These are phyloP conservation scores for Arthrobotrys musiformis DNA, from an alignment of 2,329 filamentous ascomycete species.

Conservation along the genomic window DNA sequence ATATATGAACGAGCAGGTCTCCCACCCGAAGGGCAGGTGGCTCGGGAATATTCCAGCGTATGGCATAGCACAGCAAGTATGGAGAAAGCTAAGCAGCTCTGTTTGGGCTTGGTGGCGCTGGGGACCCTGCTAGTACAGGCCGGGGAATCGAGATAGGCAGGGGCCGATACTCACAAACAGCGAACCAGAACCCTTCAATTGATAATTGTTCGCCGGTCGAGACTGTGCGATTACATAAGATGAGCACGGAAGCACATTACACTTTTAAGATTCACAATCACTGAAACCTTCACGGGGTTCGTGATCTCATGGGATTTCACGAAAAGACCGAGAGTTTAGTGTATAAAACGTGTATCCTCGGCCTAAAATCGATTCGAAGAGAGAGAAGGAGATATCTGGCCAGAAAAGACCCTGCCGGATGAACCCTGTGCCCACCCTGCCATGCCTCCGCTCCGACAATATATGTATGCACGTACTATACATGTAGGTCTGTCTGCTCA, in stretches of 20 bases:
- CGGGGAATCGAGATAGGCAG: slow-evolving; percentile 41
- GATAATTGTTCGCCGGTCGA: slow-evolving; percentile 46
- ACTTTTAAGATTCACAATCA: neutral
- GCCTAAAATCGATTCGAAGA: neutral
- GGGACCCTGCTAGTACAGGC: slow-evolving; percentile 23
- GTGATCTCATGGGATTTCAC: neutral
- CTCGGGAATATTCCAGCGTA: slow-evolving; percentile 52
- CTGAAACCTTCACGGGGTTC: too few relatives aligned
- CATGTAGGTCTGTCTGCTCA: too few relatives aligned
- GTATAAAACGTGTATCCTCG: too few relatives aligned
- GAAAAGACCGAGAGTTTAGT: too few relatives aligned
- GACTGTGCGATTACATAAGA: slow-evolving; percentile 39
- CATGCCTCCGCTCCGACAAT: neutral
- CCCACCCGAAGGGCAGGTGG: slow-evolving; percentile 47
- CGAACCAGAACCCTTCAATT: slow-evolving; percentile 41
- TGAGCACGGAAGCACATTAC: neutral
- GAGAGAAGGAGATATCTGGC: neutral
- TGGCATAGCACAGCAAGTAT: neutral
- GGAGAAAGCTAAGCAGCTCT: slow-evolving; percentile 24
- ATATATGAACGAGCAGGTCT: slow-evolving; percentile 30
- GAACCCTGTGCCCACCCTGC: neutral
- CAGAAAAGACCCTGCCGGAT: neutral
- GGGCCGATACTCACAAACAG: slow-evolving; percentile 18
- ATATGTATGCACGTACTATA: neutral
- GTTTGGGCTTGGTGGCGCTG: slow-evolving; percentile 22